Percentiles rank a stretch among this genome's conserved stretches.
These are phyloP conservation scores for Curvularia sp. DNA, from an alignment of 2,329 filamentous ascomycete genomes.

Conservation along the genomic window DNA sequence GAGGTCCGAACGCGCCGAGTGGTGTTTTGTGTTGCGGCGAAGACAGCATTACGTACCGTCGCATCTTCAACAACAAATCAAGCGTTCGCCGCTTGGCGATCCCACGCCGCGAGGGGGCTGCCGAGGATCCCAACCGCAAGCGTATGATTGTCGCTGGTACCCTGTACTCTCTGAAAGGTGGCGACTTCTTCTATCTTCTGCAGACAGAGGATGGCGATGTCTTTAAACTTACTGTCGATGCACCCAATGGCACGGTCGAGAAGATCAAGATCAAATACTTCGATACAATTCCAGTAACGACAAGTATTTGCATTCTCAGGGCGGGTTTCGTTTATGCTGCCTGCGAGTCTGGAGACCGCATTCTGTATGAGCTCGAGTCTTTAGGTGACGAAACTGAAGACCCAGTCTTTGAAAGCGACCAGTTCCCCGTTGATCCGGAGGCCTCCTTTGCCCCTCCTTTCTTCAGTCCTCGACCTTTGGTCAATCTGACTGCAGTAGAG, in stretches of 20 bases:
- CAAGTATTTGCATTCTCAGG: constrained; percentile 89
- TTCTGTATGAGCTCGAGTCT: constrained; percentile 97
- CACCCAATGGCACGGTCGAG: constrained; percentile 71
- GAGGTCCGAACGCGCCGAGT: constrained; percentile 90
- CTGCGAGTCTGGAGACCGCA: constrained; percentile 89
- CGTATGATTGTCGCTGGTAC: constrained; percentile 86
- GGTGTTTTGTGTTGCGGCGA: constrained; percentile 94
- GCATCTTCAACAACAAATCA: constrained; percentile 75
- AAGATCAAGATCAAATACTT: constrained; percentile 96
- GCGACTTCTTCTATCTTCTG: constrained; percentile 90
- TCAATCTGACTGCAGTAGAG: constrained; percentile 86
- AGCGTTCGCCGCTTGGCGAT: constrained; percentile 88
- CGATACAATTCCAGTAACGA: constrained; percentile 89
- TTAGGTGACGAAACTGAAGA: constrained; percentile 95
- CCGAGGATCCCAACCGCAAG: constrained; percentile 91
- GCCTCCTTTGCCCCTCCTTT: constrained; percentile 79
- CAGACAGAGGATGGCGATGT: constrained; percentile 98
- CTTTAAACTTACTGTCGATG: constrained; percentile 94
- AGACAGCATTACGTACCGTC: constrained; percentile 95
- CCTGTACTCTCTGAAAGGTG: constrained; percentile 96
- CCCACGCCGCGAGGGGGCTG: constrained; percentile 82
- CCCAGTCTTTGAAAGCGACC: constrained; percentile 81
- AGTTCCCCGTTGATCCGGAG: constrained; percentile 77
- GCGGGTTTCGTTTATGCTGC: constrained; percentile 94
- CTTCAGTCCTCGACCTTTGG: constrained; percentile 79